Percentiles rank a stretch among this genome's conserved stretches.
Conservation (phyloP, 768 basidiomycete species). For the Lactarius indigo region DNA sequence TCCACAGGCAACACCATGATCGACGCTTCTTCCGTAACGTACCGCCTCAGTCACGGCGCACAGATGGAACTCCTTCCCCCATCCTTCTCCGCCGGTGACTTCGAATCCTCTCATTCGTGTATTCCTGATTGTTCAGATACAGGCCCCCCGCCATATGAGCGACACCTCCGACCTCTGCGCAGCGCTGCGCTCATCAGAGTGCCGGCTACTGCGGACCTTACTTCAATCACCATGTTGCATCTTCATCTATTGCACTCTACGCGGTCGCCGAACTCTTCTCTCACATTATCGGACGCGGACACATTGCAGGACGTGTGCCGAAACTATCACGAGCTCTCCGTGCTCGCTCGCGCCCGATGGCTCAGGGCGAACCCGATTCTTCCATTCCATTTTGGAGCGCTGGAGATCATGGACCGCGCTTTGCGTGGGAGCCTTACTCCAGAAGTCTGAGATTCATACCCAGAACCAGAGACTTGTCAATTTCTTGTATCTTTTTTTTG, state of each 20-base stretch:
- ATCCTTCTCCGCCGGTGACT: slow-evolving; percentile 21
- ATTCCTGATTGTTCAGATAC: slow-evolving; percentile 34
- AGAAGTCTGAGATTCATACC: slow-evolving; percentile 20
- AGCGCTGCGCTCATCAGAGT: slow-evolving; percentile 58
- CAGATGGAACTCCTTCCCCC: slow-evolving; percentile 5
- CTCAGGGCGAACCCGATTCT: slow-evolving; percentile 50
- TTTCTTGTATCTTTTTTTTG: slow-evolving; percentile 4
- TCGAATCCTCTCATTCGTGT: slow-evolving; percentile 32
- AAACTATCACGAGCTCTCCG: slow-evolving; percentile 67
- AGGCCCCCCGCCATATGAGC: slow-evolving; percentile 38
- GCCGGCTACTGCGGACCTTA: slow-evolving; percentile 44
- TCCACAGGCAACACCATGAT: slow-evolving; percentile 36
- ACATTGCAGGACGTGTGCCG: slow-evolving; percentile 53
- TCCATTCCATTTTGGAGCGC: slow-evolving; percentile 72
- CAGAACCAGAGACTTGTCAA: neutral
- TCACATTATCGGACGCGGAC: slow-evolving; percentile 33
- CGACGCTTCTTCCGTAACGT: slow-evolving; percentile 38
- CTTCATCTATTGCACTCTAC: slow-evolving; percentile 56
- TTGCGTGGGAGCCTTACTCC: slow-evolving; percentile 33
- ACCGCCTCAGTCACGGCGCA: slow-evolving; percentile 16
- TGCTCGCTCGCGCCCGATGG: slow-evolving; percentile 50
- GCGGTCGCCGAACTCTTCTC: slow-evolving; percentile 42
- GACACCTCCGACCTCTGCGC: slow-evolving; percentile 44
- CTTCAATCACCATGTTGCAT: slow-evolving; percentile 50
- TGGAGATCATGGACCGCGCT: slow-evolving; percentile 55